A percentile compares a stretch with the other conserved stretches of the same genome.
phyloP scores from a whole-genome alignment of 768 basidiomycete species.

The Termitomyces sp. region DNA sequence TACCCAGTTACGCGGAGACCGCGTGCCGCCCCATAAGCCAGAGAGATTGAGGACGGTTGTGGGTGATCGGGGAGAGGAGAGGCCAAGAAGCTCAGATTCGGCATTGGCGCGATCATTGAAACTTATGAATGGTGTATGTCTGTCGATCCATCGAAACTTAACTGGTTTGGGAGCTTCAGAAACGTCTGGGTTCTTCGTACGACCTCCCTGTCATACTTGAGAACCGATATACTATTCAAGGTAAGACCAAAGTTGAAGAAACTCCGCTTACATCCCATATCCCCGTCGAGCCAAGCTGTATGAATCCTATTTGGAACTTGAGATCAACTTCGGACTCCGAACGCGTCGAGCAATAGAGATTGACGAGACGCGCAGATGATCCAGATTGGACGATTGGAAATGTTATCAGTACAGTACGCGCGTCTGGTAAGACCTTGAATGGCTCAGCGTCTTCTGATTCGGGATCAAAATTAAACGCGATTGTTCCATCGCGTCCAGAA shows the following conservation, averaged over 20 bases:
- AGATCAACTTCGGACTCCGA: background rate
- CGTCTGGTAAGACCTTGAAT: constrained; percentile 44
- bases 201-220: background rate
- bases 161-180: constrained; percentile 5
- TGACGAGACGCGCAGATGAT: constrained; percentile 41
- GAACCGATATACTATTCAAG: background rate
- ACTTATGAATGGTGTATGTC: constrained; percentile 40
- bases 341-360: constrained; percentile 36
- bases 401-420: constrained; percentile 49
- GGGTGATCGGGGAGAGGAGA: constrained; percentile 27
- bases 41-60: constrained; percentile 57
- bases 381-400: constrained; percentile 47
- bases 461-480: constrained; percentile 54
- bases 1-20: constrained; percentile 48
- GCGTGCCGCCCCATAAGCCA: constrained; percentile 57
- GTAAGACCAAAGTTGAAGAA: background rate
- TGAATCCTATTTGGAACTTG: constrained; percentile 30
- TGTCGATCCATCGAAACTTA: constrained; percentile 40
- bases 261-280: constrained; percentile 51
- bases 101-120: constrained; percentile 40
- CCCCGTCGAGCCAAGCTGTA: constrained; percentile 56
- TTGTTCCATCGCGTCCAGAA: constrained; percentile 40
- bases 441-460: constrained; percentile 36
- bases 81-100: constrained; percentile 48
- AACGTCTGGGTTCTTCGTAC: background rate